Evolutionary conservation across 1,284 basidiomycete species (phyloP).

Genomic region (Rhodotorula sp.): DNA sequence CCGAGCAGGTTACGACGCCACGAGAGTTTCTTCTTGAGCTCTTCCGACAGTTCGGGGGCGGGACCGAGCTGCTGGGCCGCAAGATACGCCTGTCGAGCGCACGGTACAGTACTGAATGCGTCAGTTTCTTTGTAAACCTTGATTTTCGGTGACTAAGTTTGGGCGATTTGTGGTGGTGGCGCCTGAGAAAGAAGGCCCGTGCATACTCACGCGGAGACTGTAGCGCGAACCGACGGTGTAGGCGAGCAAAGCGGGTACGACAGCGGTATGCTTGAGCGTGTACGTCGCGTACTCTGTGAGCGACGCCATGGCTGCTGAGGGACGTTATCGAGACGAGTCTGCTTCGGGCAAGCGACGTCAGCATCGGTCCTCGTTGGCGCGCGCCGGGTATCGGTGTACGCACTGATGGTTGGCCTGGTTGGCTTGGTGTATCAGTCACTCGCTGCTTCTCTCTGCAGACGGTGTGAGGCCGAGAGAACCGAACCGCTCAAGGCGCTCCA

Average conservation of each 20-base stretch:
- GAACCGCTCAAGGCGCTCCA: slow-evolving; percentile 3
- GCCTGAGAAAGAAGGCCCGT: too few species aligned
- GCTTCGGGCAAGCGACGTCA: too few species aligned
- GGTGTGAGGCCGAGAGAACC: background rate
- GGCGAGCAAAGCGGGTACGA: slow-evolving; percentile 21
- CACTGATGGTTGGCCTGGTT: too few species aligned
- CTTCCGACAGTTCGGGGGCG: slow-evolving; percentile 15
- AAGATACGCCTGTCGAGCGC: slow-evolving; percentile 16
- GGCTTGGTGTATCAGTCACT: too few species aligned
- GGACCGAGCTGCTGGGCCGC: slow-evolving; percentile 14
- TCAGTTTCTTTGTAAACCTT: too few species aligned
- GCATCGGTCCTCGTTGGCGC: too few species aligned
- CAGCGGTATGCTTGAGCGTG: background rate
- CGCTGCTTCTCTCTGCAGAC: too few species aligned
- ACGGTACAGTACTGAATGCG: background rate
- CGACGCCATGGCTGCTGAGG: background rate
- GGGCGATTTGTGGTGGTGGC: background rate
- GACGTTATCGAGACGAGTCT: background rate
- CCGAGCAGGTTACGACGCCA: background rate
- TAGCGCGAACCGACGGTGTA: slow-evolving; percentile 16
- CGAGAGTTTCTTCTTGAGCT: slow-evolving; percentile 5
- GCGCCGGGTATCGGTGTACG: too few species aligned
- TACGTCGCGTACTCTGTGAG: slow-evolving; percentile 4
- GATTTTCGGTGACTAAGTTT: background rate
- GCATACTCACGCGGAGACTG: slow-evolving; percentile 16